Conservation (phyloP, 345 rosid genomes). For the Bretschneidera sinensis region DNA sequence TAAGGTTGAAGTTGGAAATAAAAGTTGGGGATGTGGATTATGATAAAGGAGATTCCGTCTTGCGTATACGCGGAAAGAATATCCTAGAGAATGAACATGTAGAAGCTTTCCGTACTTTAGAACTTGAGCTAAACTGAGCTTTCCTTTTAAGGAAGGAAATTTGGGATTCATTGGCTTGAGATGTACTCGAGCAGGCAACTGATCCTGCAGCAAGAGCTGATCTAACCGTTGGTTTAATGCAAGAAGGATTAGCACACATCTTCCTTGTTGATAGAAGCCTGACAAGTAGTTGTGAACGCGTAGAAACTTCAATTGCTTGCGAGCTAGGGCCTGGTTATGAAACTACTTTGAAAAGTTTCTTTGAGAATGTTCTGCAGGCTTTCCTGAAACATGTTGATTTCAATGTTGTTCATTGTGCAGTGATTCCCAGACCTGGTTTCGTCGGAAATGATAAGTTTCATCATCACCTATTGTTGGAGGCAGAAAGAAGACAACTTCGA, state of each 20-base stretch:
- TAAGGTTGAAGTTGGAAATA: constrained; percentile 57
- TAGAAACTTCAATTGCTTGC: no score
- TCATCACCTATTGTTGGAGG: no score
- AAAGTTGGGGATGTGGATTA: constrained; percentile 58
- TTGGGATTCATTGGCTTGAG: no score
- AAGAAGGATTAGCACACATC: constrained; percentile 89
- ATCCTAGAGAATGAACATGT: no score
- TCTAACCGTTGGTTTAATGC: constrained; percentile 87
- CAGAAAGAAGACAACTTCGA: constrained; percentile 66
- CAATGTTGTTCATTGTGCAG: constrained; percentile 63
- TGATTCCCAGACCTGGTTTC: constrained; percentile 82
- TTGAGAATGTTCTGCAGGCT: constrained; percentile 69
- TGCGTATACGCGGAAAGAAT: constrained; percentile 70
- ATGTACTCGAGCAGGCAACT: no score
- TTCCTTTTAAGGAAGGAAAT: constrained; percentile 73
- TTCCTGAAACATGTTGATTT: constrained; percentile 66
- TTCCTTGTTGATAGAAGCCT: constrained; percentile 90
- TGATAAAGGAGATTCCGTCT: constrained; percentile 57
- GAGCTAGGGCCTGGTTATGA: no score
- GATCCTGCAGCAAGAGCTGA: constrained; percentile 96
- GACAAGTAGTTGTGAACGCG: no score
- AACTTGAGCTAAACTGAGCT: constrained; percentile 58
- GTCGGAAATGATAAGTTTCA: constrained; percentile 82
- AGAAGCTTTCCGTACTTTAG: constrained; percentile 68
- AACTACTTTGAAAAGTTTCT: constrained; percentile 86